Evolutionary conservation across 2,329 filamentous ascomycete species (phyloP).

Genomic region (Colletotrichum sp.): DNA sequence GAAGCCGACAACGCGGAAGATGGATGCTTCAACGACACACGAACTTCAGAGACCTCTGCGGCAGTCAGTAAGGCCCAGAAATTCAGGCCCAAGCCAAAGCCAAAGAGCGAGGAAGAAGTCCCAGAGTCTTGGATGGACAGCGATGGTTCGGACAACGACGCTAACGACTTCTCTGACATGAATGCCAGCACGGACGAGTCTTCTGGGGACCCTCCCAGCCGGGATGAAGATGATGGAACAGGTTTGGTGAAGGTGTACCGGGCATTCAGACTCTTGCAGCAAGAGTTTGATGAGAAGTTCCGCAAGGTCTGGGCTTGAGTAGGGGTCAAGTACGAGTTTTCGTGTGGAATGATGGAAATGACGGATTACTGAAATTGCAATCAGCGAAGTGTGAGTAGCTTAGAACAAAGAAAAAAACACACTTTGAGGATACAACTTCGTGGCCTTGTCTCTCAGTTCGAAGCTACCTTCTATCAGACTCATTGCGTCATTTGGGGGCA

Average conservation of each 20-base stretch:
- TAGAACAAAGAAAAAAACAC: too few relatives aligned
- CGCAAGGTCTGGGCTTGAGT: slow-evolving; percentile 61
- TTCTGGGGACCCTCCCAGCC: not conserved
- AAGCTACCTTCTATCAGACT: not conserved
- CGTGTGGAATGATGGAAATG: not conserved
- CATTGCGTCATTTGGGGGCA: not conserved
- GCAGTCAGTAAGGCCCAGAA: too few relatives aligned
- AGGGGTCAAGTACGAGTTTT: not conserved
- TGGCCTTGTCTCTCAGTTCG: not conserved
- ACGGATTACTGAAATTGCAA: not conserved
- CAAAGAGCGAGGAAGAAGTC: slow-evolving; percentile 38
- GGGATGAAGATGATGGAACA: slow-evolving; percentile 40
- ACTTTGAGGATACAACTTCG: not conserved
- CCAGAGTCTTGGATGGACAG: slow-evolving; percentile 52
- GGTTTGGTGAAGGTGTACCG: slow-evolving; percentile 61
- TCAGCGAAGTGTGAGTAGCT: not conserved
- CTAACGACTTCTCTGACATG: not conserved
- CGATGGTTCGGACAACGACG: slow-evolving; percentile 35
- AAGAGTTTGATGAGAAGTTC: slow-evolving; percentile 70
- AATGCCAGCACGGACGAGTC: not conserved
- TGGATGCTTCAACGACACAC: not conserved
- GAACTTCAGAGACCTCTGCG: not conserved
- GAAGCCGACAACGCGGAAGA: slow-evolving; percentile 24
- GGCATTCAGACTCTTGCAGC: slow-evolving; percentile 62
- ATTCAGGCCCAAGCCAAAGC: slow-evolving; percentile 25